phyloP scores from a whole-genome alignment of 257 asterid species.

The Rauvolfia tetraphylla region DNA sequence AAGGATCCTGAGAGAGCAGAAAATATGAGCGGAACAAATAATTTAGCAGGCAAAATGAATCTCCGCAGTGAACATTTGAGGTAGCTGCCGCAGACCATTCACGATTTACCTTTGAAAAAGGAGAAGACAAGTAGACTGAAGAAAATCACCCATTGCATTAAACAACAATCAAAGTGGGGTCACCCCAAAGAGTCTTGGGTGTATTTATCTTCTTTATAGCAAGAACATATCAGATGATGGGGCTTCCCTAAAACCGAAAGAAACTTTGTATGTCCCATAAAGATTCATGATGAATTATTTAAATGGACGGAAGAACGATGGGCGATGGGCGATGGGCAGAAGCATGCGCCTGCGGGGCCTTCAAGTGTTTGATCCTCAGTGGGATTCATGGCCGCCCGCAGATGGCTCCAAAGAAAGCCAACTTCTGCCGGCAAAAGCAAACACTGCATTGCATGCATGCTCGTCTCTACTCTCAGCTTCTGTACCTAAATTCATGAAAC shows the following conservation, averaged over 20 bases:
- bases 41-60: background rate
- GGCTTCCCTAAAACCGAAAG: background rate
- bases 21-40: background rate
- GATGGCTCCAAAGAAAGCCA: background rate
- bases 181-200: background rate
- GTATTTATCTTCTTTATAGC: conserved; percentile 2
- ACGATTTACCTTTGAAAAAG: conserved; percentile 10
- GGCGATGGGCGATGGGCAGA: background rate
- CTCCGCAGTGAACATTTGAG: background rate
- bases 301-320: background rate
- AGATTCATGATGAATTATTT: background rate
- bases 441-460: background rate
- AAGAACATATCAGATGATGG: background rate
- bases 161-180: background rate
- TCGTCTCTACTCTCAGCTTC: background rate
- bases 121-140: background rate
- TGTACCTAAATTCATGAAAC: background rate
- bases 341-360: conserved; percentile 11
- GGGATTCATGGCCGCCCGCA: background rate
- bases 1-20: background rate
- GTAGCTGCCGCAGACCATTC: background rate
- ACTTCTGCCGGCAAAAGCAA: background rate
- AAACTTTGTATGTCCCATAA: conserved; percentile 6
- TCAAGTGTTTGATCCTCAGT: background rate
- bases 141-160: conserved; percentile 1